These are phyloP conservation scores for Fusarium subtropicale DNA, from an alignment of 2,329 filamentous ascomycete species.

Conservation along the genomic window DNA sequence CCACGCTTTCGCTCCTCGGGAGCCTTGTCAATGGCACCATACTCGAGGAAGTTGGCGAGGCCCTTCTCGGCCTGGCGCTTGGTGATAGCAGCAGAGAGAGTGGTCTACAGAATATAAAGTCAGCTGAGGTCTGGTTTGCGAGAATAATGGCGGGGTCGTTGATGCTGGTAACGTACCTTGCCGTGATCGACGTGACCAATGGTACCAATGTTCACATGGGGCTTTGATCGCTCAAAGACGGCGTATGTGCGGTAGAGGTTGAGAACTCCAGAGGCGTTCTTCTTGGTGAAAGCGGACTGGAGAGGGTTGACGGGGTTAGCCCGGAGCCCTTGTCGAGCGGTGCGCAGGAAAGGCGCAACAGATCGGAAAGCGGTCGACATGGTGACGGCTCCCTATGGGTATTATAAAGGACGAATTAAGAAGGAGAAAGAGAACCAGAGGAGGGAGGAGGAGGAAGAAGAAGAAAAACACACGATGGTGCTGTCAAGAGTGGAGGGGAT, in stretches of 20 bases:
- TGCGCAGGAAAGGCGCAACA: slow-evolving; percentile 82
- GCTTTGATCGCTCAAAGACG: slow-evolving; percentile 89
- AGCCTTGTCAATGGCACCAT: slow-evolving; percentile 98
- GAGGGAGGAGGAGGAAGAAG: slow-evolving; percentile 17
- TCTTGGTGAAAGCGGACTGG: slow-evolving; percentile 73
- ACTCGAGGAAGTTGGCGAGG: slow-evolving; percentile 93
- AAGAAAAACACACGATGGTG: slow-evolving; percentile 40
- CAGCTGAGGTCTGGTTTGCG: slow-evolving; percentile 24
- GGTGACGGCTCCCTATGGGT: slow-evolving; percentile 54
- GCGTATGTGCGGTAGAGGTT: slow-evolving; percentile 75
- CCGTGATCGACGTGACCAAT: slow-evolving; percentile 99
- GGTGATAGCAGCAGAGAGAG: slow-evolving; percentile 97
- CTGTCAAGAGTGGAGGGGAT: slow-evolving; percentile 32
- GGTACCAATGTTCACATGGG: slow-evolving; percentile 99
- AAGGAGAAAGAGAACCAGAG: slow-evolving; percentile 38
- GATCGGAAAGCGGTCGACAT: slow-evolving; percentile 88
- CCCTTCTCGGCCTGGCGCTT: slow-evolving; percentile 98
- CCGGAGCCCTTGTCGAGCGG: slow-evolving; percentile 79
- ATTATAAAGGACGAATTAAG: slow-evolving; percentile 44
- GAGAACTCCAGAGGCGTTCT: slow-evolving; percentile 72
- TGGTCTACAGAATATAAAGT: slow-evolving; percentile 72
- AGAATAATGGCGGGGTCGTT: slow-evolving; percentile 12
- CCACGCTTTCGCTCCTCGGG: slow-evolving; percentile 99
- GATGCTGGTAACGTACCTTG: slow-evolving; percentile 73
- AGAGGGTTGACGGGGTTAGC: slow-evolving; percentile 80